Percentiles rank a stretch among this genome's conserved stretches.
Conservation (phyloP, 345 rosid genomes). For the Viola odorata region DNA sequence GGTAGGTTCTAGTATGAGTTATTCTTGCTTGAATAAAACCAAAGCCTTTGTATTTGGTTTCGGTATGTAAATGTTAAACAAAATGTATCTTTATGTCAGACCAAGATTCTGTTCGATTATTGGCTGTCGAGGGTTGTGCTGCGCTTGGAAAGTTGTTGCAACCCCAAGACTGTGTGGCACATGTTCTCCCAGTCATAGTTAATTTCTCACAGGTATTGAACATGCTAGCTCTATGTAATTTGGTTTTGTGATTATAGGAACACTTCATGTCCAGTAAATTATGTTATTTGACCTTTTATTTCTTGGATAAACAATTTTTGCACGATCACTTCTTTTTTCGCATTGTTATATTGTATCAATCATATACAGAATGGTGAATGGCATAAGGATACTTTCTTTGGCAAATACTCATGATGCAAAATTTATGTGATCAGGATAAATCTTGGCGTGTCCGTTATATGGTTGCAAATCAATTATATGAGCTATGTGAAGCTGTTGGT, state of each 20-base stretch:
- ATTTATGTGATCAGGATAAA: constrained; percentile 55
- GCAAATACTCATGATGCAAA: constrained; percentile 2
- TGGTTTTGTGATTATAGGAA: not conserved
- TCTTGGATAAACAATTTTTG: not conserved
- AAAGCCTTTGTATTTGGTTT: not conserved
- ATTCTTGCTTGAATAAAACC: not conserved
- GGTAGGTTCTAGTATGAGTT: not conserved
- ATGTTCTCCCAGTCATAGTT: constrained; percentile 86
- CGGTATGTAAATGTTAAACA: not conserved
- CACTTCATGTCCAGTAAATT: not conserved
- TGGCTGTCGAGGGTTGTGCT: constrained; percentile 98
- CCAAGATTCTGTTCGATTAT: constrained; percentile 92
- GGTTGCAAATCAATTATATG: constrained; percentile 96
- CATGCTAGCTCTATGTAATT: not conserved
- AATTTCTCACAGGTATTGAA: constrained; percentile 81
- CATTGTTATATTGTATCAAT: not conserved
- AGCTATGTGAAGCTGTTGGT: constrained; percentile 95
- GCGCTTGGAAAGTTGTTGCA: constrained; percentile 95
- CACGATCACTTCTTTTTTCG: not conserved
- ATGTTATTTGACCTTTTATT: not conserved
- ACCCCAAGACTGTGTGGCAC: constrained; percentile 83
- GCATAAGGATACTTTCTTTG: not conserved
- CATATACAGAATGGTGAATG: not conserved
- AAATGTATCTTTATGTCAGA: constrained; percentile 35
- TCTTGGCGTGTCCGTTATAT: constrained; percentile 98